phyloP scores from a whole-genome alignment of 805 yeast genomes.

The Metschnikowia sp. region DNA sequence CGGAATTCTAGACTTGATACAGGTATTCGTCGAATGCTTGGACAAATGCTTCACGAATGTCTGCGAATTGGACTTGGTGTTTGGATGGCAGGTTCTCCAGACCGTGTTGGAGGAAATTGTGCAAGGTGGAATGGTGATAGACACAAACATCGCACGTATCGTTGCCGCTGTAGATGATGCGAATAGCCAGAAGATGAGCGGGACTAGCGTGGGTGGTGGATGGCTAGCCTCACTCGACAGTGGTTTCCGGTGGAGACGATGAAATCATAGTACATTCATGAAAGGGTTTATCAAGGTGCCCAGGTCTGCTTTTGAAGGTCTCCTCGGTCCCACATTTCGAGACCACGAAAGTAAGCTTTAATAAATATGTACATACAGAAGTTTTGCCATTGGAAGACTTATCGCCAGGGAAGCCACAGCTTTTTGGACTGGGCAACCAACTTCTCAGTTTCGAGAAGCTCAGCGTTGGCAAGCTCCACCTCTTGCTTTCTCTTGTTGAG shows the following conservation, averaged over 20 bases:
- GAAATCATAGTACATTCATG: background rate
- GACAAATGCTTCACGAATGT: conserved; percentile 93
- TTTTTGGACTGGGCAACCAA: conserved; percentile 22
- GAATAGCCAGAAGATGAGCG: conserved; percentile 44
- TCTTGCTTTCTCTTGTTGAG: conserved; percentile 34
- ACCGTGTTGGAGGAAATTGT: conserved; percentile 88
- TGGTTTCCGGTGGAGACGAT: conserved; percentile 17
- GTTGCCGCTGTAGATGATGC: conserved; percentile 82
- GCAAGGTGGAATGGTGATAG: conserved; percentile 98
- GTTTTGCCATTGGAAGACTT: background rate
- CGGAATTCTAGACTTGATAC: conserved; percentile 90
- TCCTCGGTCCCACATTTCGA: no score
- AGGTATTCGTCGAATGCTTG: conserved; percentile 92
- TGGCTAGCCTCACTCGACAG: conserved; percentile 26
- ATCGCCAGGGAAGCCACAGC: conserved; percentile 21
- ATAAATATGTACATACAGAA: no score
- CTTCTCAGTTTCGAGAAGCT: conserved; percentile 16
- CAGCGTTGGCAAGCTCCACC: conserved; percentile 19
- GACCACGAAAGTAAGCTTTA: no score
- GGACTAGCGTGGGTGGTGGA: conserved; percentile 14
- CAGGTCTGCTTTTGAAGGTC: no score
- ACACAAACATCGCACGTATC: conserved; percentile 77
- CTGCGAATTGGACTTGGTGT: conserved; percentile 93
- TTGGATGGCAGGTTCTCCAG: conserved; percentile 96
- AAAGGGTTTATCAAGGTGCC: no score